Conservation (phyloP, 371 early-diverging fungal genomes). For the Haplosporangium sp. region DNA sequence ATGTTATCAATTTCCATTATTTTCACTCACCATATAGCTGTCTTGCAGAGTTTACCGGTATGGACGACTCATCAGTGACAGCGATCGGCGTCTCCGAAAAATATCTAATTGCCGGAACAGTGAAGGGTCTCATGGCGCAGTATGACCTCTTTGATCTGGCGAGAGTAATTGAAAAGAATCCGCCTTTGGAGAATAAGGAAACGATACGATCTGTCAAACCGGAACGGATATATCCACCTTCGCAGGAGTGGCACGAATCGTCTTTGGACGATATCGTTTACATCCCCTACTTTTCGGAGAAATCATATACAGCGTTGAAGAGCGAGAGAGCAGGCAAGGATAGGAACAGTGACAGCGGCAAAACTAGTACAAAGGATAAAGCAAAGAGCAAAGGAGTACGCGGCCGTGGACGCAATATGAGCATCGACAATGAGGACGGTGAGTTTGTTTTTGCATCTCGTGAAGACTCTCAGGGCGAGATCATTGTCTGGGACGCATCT, state of each 20-base stretch:
- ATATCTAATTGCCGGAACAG: constrained; percentile 44
- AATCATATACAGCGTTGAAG: constrained; percentile 26
- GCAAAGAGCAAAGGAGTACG: constrained; percentile 4
- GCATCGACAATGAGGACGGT: constrained; percentile 28
- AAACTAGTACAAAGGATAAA: constrained; percentile 16
- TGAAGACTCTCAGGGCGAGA: constrained; percentile 45
- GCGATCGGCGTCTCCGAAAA: constrained; percentile 51
- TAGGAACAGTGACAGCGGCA: constrained; percentile 37
- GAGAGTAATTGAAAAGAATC: not conserved
- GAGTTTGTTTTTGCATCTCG: constrained; percentile 51
- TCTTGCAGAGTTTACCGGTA: constrained; percentile 35
- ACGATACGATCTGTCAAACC: constrained; percentile 9
- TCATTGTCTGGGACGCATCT: constrained; percentile 49
- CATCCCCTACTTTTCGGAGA: constrained; percentile 43
- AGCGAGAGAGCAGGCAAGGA: constrained; percentile 44
- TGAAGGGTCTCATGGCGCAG: constrained; percentile 47
- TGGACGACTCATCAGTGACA: constrained; percentile 31
- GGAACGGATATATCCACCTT: constrained; percentile 56
- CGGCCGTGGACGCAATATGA: constrained; percentile 60
- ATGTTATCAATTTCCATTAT: not conserved
- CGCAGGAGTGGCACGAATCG: constrained; percentile 71
- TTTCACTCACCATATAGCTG: constrained; percentile 13
- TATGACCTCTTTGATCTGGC: constrained; percentile 32
- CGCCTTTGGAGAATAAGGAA: not conserved
- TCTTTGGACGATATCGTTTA: constrained; percentile 65